These are phyloP conservation scores for Flaveria brownii DNA, from an alignment of 129 eudicot genomes.

Conservation along the genomic window DNA sequence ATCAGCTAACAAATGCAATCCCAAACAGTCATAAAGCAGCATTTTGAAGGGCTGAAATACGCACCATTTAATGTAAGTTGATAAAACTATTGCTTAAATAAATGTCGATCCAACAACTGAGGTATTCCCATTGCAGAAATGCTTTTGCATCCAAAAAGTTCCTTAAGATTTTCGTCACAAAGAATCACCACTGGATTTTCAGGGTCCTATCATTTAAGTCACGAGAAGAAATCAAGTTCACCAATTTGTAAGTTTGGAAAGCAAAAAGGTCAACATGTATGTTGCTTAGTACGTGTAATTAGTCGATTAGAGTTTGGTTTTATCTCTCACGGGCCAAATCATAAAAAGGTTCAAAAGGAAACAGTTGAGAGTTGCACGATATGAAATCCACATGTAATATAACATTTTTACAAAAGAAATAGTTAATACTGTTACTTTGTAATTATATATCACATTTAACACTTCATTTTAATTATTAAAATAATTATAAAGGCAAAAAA, in stretches of 20 bases:
- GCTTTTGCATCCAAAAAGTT: conserved; percentile 75
- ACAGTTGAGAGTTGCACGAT: not conserved
- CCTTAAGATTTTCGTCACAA: conserved; percentile 80
- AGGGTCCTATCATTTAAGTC: conserved; percentile 59
- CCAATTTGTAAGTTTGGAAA: not conserved
- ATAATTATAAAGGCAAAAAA: no score
- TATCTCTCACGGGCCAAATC: no score
- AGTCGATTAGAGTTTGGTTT: no score
- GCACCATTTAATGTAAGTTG: conserved; percentile 44
- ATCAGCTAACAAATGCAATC: not conserved
- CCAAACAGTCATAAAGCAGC: not conserved
- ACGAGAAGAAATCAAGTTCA: conserved; percentile 9
- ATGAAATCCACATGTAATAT: no score
- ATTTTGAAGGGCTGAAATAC: conserved; percentile 24
- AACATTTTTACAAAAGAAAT: no score
- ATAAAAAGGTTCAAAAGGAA: no score
- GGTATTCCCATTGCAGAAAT: conserved; percentile 75
- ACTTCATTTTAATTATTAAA: no score
- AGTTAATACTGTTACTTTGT: no score
- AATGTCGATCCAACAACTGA: conserved; percentile 61
- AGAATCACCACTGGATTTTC: conserved; percentile 51
- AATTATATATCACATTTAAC: no score
- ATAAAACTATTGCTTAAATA: conserved; percentile 53
- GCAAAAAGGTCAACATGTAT: no score
- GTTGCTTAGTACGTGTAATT: no score